Evolutionary conservation across 2,329 filamentous ascomycete genomes (phyloP).

Genomic region (Xylaria sp.): DNA sequence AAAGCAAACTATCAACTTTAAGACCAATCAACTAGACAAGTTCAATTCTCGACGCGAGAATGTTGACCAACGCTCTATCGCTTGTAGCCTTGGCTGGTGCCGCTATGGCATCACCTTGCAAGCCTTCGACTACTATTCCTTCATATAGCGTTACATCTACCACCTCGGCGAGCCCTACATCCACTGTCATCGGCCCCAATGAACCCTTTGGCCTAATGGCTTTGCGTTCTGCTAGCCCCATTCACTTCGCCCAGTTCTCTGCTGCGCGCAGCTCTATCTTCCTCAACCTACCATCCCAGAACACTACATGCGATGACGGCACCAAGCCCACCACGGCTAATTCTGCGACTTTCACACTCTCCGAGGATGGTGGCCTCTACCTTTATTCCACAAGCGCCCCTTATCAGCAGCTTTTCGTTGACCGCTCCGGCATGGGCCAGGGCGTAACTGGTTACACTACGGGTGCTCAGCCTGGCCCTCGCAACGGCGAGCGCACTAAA

Average conservation of each 20-base stretch:
- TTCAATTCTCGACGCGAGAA: constrained; percentile 29
- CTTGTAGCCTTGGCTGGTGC: constrained; percentile 56
- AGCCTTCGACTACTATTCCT: constrained; percentile 5
- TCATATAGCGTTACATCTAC: constrained; percentile 37
- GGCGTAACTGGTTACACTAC: constrained; percentile 65
- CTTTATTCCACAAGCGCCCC: constrained; percentile 59
- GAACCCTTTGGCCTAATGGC: constrained; percentile 61
- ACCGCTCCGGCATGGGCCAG: constrained; percentile 69
- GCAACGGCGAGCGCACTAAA: constrained; percentile 58
- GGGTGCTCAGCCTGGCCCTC: constrained; percentile 53
- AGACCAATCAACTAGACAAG: neutral
- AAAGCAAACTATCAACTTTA: neutral
- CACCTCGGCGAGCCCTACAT: constrained; percentile 39
- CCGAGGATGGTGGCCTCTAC: constrained; percentile 58
- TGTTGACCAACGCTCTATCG: constrained; percentile 64
- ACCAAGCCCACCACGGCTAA: constrained; percentile 49
- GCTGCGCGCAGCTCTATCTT: constrained; percentile 59
- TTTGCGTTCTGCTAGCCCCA: constrained; percentile 60
- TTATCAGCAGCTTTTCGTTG: constrained; percentile 63
- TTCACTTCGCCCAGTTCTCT: constrained; percentile 60
- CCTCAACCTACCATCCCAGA: constrained; percentile 57
- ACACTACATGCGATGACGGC: constrained; percentile 61
- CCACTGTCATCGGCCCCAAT: constrained; percentile 40
- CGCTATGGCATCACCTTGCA: constrained; percentile 40
- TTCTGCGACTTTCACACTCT: constrained; percentile 62